phyloP scores from a whole-genome alignment of 345 rosid genomes.

The Hypericum androsaemum region DNA sequence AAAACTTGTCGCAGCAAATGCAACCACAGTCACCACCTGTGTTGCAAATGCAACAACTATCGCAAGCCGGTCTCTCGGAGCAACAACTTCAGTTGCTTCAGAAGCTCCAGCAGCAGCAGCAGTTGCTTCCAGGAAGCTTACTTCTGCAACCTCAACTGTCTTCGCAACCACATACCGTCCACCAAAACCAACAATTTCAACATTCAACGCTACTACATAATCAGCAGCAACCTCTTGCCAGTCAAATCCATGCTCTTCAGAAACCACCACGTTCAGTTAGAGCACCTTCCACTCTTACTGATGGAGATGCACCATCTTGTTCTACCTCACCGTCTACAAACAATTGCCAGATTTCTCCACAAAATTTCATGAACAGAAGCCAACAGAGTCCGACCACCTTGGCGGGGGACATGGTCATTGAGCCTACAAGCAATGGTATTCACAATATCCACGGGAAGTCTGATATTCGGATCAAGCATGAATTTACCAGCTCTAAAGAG shows the following conservation, averaged over 20 bases:
- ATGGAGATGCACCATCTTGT: constrained; percentile 92
- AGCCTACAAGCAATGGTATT: constrained; percentile 44
- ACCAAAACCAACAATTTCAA: constrained; percentile 45
- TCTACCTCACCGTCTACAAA: constrained; percentile 93
- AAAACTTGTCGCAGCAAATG: constrained; percentile 43
- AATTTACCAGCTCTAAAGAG: constrained; percentile 44
- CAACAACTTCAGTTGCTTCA: constrained; percentile 77
- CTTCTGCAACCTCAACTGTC: constrained; percentile 57
- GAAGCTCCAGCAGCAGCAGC: constrained; percentile 47
- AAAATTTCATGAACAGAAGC: constrained; percentile 55
- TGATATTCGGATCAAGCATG: constrained; percentile 47
- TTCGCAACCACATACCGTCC: constrained; percentile 45
- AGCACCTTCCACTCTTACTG: constrained; percentile 62
- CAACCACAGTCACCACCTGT: constrained; percentile 30
- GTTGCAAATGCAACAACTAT: constrained; percentile 39
- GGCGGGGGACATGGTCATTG: constrained; percentile 41
- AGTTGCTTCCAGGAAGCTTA: constrained; percentile 45
- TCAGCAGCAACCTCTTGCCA: constrained; percentile 47
- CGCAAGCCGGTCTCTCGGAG: constrained; percentile 62
- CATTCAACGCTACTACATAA: constrained; percentile 45
- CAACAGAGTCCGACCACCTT: constrained; percentile 49
- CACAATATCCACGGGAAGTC: constrained; percentile 67
- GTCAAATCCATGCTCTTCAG: constrained; percentile 48
- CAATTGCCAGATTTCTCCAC: constrained; percentile 63
- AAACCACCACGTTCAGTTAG: constrained; percentile 37